These are phyloP conservation scores for Pisolithus orientalis DNA, from an alignment of 768 basidiomycete genomes.

Conservation along the genomic window DNA sequence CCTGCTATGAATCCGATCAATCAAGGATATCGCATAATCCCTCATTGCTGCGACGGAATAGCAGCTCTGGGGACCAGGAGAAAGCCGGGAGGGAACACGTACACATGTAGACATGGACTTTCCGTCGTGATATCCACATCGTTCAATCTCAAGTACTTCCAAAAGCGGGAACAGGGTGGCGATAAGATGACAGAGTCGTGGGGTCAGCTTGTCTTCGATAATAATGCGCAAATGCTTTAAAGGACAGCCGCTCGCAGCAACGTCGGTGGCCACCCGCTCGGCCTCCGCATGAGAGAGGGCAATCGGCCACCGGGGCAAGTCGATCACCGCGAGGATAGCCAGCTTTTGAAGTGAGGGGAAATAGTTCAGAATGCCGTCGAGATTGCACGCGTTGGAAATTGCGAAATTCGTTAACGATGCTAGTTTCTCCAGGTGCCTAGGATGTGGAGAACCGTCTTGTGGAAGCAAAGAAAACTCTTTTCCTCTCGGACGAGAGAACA, in stretches of 20 bases:
- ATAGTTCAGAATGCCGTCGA: conserved; percentile 24
- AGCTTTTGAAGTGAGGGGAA: conserved; percentile 23
- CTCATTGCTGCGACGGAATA: conserved; percentile 19
- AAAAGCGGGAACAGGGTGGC: conserved; percentile 24
- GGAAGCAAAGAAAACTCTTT: conserved; percentile 25
- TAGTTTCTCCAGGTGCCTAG: conserved; percentile 19
- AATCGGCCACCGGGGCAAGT: conserved; percentile 32
- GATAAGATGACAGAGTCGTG: conserved; percentile 24
- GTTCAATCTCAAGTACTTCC: conserved; percentile 29
- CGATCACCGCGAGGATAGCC: conserved; percentile 28
- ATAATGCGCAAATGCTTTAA: conserved; percentile 30
- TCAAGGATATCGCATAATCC: conserved; percentile 25
- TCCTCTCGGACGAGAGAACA: conserved; percentile 24
- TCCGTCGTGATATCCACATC: conserved; percentile 32
- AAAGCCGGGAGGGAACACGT: conserved; percentile 17
- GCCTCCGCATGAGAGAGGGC: conserved; percentile 29
- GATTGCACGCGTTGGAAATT: conserved; percentile 29
- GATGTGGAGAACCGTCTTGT: conserved; percentile 10
- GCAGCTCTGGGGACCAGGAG: conserved; percentile 8
- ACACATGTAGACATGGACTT: conserved; percentile 31
- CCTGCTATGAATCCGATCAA: conserved; percentile 24
- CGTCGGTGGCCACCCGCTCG: conserved; percentile 22
- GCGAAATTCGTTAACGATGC: conserved; percentile 30
- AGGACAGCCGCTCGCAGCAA: conserved; percentile 26
- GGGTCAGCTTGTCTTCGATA: conserved; percentile 31